Conservation (phyloP, 192 early-diverging fungal genomes). For the Podila epigama region DNA sequence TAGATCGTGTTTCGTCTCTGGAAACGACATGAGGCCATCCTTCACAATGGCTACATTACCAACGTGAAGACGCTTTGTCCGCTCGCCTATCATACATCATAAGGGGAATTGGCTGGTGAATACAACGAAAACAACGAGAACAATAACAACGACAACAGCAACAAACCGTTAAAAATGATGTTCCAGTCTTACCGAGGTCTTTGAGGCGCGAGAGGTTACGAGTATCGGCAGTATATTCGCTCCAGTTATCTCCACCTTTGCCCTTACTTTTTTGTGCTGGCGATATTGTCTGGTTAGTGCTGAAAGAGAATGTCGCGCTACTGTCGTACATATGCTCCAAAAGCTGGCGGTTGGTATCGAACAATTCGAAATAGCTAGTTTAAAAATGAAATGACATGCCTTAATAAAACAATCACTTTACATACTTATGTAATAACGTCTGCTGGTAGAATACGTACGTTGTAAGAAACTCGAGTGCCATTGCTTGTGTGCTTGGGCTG, state of each 20-base stretch:
- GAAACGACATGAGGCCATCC: slow-evolving; percentile 30
- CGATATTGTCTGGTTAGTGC: slow-evolving; percentile 3
- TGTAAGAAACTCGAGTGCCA: slow-evolving; percentile 49
- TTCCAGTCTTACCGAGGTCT: slow-evolving; percentile 18
- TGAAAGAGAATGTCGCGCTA: slow-evolving; percentile 50
- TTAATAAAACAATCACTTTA: no score
- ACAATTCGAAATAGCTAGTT: slow-evolving; percentile 47
- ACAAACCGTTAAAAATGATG: neutral
- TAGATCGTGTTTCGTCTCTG: slow-evolving; percentile 53
- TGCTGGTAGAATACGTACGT: slow-evolving; percentile 35
- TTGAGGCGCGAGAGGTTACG: slow-evolving; percentile 30
- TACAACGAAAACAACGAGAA: neutral
- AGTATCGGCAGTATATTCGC: slow-evolving; percentile 7
- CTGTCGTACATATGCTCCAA: slow-evolving; percentile 51
- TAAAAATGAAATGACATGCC: neutral
- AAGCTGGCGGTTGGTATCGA: slow-evolving; percentile 47
- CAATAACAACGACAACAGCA: neutral
- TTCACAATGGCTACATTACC: slow-evolving; percentile 29
- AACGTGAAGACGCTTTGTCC: slow-evolving; percentile 14
- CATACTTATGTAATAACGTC: no score
- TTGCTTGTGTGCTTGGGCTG: slow-evolving; percentile 33
- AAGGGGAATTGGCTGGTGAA: neutral
- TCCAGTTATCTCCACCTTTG: slow-evolving; percentile 7
- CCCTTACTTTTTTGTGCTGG: slow-evolving; percentile 3
- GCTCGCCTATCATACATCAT: slow-evolving; percentile 4